Evolutionary conservation across 495 filamentous ascomycete genomes (phyloP), one percentile per base, ranked within the genome.

Genomic region (Tuber calosporum): DNA sequence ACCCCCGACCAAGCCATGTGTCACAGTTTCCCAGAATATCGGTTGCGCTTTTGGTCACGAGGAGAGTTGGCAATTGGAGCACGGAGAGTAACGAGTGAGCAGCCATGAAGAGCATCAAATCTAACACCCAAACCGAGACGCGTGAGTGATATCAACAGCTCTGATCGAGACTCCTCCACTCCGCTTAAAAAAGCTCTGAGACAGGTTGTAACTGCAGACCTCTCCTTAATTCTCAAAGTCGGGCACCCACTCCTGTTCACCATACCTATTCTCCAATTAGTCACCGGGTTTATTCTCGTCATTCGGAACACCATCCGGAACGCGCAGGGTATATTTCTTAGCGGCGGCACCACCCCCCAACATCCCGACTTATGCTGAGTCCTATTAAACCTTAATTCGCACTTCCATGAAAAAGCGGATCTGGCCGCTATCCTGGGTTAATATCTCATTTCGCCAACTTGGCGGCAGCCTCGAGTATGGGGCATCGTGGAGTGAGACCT

Each of bases 1-100:
- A 37, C 39, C 69, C 38, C 34, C 69, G 62, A 39, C 40, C 42
- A 38, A 69, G 67, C 58, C 43, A 78, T 77, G 76, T 77, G 76
- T 45, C 69, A 77, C 74, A 38, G 53, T 73, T 77, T 42, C 68
- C 68, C 70, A 62, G 13, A 30, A 26, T 26, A 19, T 34, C 26
- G 13, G 53, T 62, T 34, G 26, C 30, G 26, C 26, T 15, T 34
- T 6, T 62, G 53, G 13, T 62, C 53, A 62, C 53, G 13, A 62
- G 53, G 53, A 3, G 53, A 0, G 11, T 13, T 62, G 53, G 4
- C 53, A 19, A 17, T 62, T 13, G 2, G 53, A 15, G 26, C 26
- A 34, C 26, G 9, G 13, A 17, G 53, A 62, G 11, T 62, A 62
- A 34, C 53, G 53, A 62, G 53, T 62, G 53, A 62, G 53, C 26